phyloP scores from a whole-genome alignment of 2,329 filamentous ascomycete species.

The Cordyceps militaris region DNA sequence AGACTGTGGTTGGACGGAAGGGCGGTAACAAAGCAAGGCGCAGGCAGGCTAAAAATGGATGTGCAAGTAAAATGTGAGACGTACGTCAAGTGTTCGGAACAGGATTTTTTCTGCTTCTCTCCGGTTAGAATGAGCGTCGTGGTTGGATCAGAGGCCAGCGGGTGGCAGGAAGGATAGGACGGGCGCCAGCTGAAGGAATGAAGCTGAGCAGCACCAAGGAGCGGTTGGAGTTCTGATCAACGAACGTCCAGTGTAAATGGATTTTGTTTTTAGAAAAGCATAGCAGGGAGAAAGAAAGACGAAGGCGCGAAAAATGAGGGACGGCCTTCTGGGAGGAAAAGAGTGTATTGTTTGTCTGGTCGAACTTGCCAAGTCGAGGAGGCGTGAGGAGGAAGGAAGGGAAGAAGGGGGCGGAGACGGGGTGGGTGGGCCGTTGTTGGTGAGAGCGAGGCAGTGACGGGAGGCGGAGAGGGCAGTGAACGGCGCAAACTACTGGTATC shows the following conservation, averaged over 20 bases:
- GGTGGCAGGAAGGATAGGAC: constrained; percentile 30
- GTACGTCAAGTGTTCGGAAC: neutral
- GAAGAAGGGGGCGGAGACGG: neutral
- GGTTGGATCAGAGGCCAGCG: constrained; percentile 4
- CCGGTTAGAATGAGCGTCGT: constrained; percentile 12
- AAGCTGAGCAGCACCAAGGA: constrained; percentile 24
- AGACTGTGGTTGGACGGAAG: neutral
- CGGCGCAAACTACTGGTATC: neutral
- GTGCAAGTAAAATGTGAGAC: neutral
- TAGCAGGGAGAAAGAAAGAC: constrained; percentile 16
- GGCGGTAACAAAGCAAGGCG: neutral
- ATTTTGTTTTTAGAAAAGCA: constrained; percentile 16
- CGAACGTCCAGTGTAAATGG: constrained; percentile 12
- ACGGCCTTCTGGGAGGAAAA: constrained; percentile 1
- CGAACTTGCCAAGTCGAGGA: constrained; percentile 14
- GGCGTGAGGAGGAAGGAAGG: constrained; percentile 7
- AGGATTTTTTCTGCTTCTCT: neutral
- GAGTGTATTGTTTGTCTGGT: constrained; percentile 1
- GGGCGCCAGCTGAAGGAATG: constrained; percentile 30
- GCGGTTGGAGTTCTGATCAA: constrained; percentile 12
- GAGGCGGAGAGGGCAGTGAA: too few species aligned
- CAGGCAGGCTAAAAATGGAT: neutral
- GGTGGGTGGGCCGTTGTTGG: too few species aligned
- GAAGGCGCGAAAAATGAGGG: constrained; percentile 13
- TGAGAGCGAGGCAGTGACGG: neutral